Evolutionary conservation across 2,329 filamentous ascomycete genomes (phyloP).

Genomic region (Aspergillus luchuensis): DNA sequence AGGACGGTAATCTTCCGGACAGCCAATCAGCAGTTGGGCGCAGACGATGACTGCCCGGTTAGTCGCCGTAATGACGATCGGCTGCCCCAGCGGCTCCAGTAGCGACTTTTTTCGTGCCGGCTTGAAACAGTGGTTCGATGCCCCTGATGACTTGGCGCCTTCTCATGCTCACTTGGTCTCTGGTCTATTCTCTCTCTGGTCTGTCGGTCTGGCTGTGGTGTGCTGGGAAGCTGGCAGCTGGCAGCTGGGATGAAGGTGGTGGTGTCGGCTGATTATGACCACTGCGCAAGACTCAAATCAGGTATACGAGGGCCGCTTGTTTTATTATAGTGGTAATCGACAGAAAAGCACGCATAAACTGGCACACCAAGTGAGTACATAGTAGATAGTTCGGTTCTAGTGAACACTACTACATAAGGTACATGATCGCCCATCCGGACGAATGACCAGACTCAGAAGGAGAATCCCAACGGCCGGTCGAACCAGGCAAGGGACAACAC

Average conservation of each 20-base stretch:
- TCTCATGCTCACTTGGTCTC: slow-evolving; percentile 5
- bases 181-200: not conserved
- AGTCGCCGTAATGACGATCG: slow-evolving; percentile 20
- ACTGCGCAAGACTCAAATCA: no score
- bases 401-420: not conserved
- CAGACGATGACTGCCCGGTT: slow-evolving; percentile 7
- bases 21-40: slow-evolving; percentile 4
- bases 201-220: slow-evolving; percentile 5
- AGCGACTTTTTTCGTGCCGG: slow-evolving; percentile 9
- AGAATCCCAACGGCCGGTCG: not conserved
- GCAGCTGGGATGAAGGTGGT: no score
- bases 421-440: not conserved
- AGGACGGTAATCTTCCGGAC: slow-evolving; percentile 8
- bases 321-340: no score
- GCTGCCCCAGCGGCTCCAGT: slow-evolving; percentile 19
- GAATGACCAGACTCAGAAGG: not conserved
- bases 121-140: slow-evolving; percentile 22
- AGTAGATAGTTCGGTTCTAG: not conserved
- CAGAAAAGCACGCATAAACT: no score
- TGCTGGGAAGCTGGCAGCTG: not conserved
- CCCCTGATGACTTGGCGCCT: slow-evolving; percentile 18
- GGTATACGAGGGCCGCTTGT: no score
- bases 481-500: slow-evolving; percentile 8
- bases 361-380: no score
- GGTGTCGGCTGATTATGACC: no score